These are phyloP conservation scores for Rhipidocladum racemiflorum DNA, from an alignment of 176 grass and related monocot genomes.

Conservation along the genomic window DNA sequence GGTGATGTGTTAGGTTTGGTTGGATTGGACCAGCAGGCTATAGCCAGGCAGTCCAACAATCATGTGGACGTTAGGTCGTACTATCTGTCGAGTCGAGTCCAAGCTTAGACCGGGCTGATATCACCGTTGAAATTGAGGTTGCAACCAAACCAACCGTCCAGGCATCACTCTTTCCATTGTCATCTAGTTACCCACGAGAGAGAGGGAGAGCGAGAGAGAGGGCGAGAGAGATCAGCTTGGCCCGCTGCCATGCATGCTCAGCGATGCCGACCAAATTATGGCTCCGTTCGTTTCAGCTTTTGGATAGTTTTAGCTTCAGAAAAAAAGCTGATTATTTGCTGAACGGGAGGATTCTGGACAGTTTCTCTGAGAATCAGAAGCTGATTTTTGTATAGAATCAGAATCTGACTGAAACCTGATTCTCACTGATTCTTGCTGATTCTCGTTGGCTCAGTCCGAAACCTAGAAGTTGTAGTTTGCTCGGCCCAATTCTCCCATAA, in stretches of 20 bases:
- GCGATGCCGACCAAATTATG: neutral
- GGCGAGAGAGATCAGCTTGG: neutral
- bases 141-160: neutral
- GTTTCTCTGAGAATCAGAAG: too few species aligned
- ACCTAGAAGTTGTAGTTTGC: too few species aligned
- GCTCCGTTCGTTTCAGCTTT: too few species aligned
- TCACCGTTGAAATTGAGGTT: neutral
- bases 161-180: neutral
- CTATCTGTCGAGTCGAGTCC: neutral
- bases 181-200: neutral
- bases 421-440: too few species aligned
- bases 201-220: too few species aligned
- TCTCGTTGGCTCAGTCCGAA: too few species aligned
- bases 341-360: too few species aligned
- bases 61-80: conserved; percentile 4
- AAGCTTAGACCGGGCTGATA: neutral
- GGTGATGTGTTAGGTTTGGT: conserved; percentile 26
- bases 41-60: neutral
- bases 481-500: too few species aligned
- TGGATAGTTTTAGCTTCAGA: too few species aligned
- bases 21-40: conserved; percentile 7
- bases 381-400: too few species aligned
- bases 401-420: too few species aligned
- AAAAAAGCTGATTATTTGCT: too few species aligned
- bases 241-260: neutral